These are phyloP conservation scores for Elymus sibiricus DNA, from an alignment of 176 grass and related monocot genomes.

Conservation along the genomic window DNA sequence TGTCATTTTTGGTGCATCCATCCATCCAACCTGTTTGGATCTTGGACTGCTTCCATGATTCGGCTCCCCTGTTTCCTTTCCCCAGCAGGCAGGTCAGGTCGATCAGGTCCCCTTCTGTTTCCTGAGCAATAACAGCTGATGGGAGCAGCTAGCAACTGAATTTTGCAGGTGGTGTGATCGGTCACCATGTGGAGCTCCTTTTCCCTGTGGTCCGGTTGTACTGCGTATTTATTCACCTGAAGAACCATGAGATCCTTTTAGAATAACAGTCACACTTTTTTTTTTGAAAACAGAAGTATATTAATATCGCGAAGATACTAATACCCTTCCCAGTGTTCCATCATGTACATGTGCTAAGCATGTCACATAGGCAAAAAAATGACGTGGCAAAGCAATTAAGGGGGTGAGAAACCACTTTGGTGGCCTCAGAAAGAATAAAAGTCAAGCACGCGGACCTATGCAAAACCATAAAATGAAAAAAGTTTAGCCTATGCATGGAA, in stretches of 20 bases:
- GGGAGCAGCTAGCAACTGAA: constrained; percentile 15
- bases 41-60: constrained; percentile 19
- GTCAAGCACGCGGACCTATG: no score
- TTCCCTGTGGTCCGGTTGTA: not conserved
- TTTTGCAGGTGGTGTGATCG: constrained; percentile 17
- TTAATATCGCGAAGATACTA: no score
- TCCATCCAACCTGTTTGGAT: constrained; percentile 12
- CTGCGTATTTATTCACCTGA: not conserved
- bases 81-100: constrained; percentile 6
- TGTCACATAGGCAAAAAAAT: no score
- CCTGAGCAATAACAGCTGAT: not conserved
- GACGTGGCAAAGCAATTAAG: no score
- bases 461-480: no score
- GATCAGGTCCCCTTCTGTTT: not conserved
- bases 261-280: no score
- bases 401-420: no score
- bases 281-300: no score
- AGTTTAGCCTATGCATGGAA: no score
- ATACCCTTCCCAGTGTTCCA: no score
- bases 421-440: no score
- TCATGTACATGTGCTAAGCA: no score
- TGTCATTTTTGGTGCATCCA: not conserved
- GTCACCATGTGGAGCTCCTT: constrained; percentile 17
- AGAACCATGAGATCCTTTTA: not conserved
- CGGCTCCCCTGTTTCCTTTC: constrained; percentile 4